Base-by-base conservation (phyloP, 169 alveolate genomes). In the Cryptosporidium ryanae region DNA sequence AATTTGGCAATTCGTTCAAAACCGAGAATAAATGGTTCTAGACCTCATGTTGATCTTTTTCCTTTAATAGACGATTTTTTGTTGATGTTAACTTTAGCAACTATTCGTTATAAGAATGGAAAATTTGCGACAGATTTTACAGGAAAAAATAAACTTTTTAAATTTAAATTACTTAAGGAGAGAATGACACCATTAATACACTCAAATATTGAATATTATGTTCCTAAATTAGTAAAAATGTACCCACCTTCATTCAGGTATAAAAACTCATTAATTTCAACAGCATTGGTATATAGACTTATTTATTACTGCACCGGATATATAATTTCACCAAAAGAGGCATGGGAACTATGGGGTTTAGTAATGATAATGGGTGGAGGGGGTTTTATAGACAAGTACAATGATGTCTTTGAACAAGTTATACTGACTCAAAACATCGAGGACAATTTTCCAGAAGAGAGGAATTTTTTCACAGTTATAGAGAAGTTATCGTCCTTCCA, bases 61-160 rank as follows among this genome's bases (percentile, higher is more conserved):
- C 87, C 87, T 29, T 34, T 13, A 18, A 57, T 27, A 15, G 87
- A 76, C 18, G 87, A 76, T 25, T 21, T 76, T 21, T 27, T 76
- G 13, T 6, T 76, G 7, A 55, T 76, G 44, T 17, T 76, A 23
- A 32, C 65, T 15, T 13, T 76, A 2, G 21, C 64, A 7, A 59
- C 87, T 43, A 55, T 32, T 17, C 34, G 23, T n/a, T 76, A 76
- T 59, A 57, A 27, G 21, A 34, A 10, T 15, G 87, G 87, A 43
- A 76, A 59, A 31, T 76, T 76, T 59, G 87, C 87, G 63, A 59
- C 71, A 3, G 87, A 76, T 59, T 76, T 76, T 27, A 76, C 87
- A 18, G 84, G 57, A 52, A 63, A 65, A 3, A 76, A 76, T 23
- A 15, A 21, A 0, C 25, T 27, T 43, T 21, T 59, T n/a, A 10